A percentile compares a stretch with the other conserved stretches of the same genome.
Evolutionary conservation across 169 alveolate species (phyloP).

Genomic region (Plasmodium vivax): DNA sequence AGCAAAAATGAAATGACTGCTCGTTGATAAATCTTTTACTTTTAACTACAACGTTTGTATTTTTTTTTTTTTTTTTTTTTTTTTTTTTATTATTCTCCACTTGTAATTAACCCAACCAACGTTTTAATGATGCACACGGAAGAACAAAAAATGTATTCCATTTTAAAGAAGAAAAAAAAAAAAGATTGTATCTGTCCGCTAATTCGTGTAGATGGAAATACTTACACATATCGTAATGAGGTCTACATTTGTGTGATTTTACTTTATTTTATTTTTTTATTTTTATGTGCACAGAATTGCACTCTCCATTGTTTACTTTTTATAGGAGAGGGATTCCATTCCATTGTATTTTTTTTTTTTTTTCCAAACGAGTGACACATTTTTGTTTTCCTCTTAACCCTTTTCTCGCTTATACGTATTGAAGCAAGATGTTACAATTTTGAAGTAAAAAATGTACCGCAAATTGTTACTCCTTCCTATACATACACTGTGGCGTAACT

Average conservation of each 20-base stretch:
- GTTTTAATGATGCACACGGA: not conserved
- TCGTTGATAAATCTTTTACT: constrained; percentile 1
- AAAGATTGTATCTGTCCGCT: not conserved
- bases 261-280: not conserved
- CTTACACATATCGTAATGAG: constrained; percentile 5
- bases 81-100: not conserved
- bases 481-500: not conserved
- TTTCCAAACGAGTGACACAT: not conserved
- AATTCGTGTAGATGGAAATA: constrained; percentile 5
- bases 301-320: constrained; percentile 9
- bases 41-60: not conserved
- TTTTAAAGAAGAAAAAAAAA: not conserved
- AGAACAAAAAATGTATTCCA: not conserved
- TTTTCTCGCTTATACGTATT: not conserved
- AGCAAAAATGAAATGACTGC: not conserved
- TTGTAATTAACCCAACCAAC: not conserved
- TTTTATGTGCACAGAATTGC: constrained; percentile 60
- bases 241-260: constrained; percentile 2
- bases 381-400: not conserved
- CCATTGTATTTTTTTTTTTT: not conserved
- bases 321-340: not conserved
- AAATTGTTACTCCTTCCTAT: not conserved
- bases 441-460: not conserved
- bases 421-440: not conserved
- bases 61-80: constrained; percentile 3